Conservation (phyloP, 768 basidiomycete species). For the Suillus subaureus region DNA sequence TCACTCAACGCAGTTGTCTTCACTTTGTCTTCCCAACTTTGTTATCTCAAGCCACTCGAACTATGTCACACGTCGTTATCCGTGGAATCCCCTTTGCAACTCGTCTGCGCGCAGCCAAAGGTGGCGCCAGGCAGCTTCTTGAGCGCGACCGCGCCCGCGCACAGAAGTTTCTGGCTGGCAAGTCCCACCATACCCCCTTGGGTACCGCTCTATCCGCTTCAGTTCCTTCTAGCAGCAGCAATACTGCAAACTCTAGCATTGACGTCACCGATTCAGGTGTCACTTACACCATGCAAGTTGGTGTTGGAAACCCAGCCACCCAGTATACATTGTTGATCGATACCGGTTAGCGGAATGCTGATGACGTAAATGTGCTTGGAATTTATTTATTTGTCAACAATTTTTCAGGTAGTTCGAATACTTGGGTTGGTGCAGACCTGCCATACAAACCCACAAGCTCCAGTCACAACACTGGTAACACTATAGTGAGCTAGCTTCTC, state of each 20-base stretch:
- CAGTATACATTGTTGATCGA: conserved; percentile 54
- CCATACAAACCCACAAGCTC: conserved; percentile 45
- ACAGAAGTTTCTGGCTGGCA: conserved; percentile 53
- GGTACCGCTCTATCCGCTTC: conserved; percentile 30
- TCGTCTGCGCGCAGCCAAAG: conserved; percentile 14
- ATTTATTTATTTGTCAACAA: background rate
- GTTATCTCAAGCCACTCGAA: conserved; percentile 6
- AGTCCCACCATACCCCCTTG: conserved; percentile 55
- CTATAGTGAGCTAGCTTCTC: conserved; percentile 35
- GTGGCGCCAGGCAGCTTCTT: conserved; percentile 47
- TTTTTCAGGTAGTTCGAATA: conserved; percentile 43
- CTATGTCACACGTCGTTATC: conserved; percentile 41
- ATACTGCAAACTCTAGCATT: conserved; percentile 34
- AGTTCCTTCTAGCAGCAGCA: conserved; percentile 35
- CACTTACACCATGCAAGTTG: conserved; percentile 52
- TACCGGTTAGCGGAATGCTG: conserved; percentile 39
- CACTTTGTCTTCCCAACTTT: background rate
- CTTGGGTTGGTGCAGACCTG: conserved; percentile 56
- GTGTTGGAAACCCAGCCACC: conserved; percentile 50
- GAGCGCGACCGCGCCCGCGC: conserved; percentile 54
- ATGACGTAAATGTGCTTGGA: background rate
- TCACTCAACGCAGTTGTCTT: background rate
- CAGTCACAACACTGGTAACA: conserved; percentile 38
- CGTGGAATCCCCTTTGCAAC: conserved; percentile 45
- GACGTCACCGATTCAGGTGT: conserved; percentile 57